Base-by-base conservation (phyloP, 2,329 filamentous ascomycete genomes). In the Exophiala dermatitidis region DNA sequence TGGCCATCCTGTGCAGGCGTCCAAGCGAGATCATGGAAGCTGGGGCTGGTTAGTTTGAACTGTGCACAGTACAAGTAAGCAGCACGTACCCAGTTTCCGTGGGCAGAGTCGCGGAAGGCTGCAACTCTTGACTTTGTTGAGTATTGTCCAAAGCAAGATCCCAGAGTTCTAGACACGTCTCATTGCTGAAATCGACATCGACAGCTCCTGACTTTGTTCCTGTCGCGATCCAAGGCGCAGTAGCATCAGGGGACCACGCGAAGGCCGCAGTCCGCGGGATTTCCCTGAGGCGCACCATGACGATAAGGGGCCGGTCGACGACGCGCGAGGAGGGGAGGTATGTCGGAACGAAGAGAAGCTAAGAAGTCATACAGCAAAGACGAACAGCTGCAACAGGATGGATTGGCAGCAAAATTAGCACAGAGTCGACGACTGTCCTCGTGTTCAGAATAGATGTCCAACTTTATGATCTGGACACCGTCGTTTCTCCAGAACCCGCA, bases 1-100 rank as follows among this genome's bases (percentile, higher is more conserved):
- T 88, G 80, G 59, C 89, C 84, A 57, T 86, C 84, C 63, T 84
- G 87, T 45, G 88, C 83, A 61, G 86, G 83, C 52, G 89, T 86
- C 93, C 93, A 98, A 56, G 91, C 90, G 69, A 98, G 86, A 68
- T 97, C 93, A 71, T 96, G 93, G 72, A 98, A 98, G 66, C 93
- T 95, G 67, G 41, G 9, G 38, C 9, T 33, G 3, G 33, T 61
- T 46, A 61, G 53, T 44, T 29, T 10, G 19, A 33, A 9, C 9
- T 26, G 33, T 36, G 12, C 32, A 42, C 26, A 30, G 26, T 10
- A 30, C 19, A 49, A 54, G 42, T 33, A 8, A 9, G 28, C 19
- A 40, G 38, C 43, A 49, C 68, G 52, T 82, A 95, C 90, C 88
- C 93, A 54, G 91, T 90, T 66, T 97, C 93, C 46, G 88, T 90